Conservation (phyloP, 2,329 filamentous ascomycete genomes). For the Fusarium agapanthi region DNA sequence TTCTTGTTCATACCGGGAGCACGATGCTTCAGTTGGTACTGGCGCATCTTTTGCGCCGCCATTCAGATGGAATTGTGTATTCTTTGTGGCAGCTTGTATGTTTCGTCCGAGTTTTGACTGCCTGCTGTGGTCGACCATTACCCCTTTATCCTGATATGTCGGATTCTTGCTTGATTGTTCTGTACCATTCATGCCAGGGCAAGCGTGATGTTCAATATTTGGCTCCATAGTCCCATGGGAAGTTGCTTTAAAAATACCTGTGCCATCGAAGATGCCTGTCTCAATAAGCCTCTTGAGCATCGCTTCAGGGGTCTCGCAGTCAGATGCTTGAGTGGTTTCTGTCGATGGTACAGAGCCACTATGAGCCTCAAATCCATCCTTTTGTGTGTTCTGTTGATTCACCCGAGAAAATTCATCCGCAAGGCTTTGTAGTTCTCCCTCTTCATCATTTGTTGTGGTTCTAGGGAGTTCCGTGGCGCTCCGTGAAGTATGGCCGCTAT, state of each 20-base stretch:
- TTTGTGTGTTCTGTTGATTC: not conserved
- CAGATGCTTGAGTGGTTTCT: not conserved
- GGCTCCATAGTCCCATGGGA: not conserved
- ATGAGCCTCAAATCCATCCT: not conserved
- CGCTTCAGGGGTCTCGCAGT: not conserved
- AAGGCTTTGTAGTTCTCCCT: not conserved
- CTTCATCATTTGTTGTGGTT: not conserved
- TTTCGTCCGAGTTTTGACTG: not conserved
- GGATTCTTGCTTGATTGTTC: not conserved
- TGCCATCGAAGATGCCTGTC: slow-evolving; percentile 34
- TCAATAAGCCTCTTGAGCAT: slow-evolving; percentile 21
- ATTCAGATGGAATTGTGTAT: not conserved
- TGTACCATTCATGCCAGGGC: not conserved
- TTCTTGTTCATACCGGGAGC: not conserved
- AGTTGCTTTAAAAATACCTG: not conserved
- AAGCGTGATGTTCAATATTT: not conserved
- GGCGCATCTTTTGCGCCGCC: not conserved
- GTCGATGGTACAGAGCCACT: not conserved
- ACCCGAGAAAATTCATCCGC: not conserved
- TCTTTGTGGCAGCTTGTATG: not conserved
- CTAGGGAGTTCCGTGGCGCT: not conserved
- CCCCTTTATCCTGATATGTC: slow-evolving; percentile 33
- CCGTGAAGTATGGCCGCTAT: not conserved
- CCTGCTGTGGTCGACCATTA: slow-evolving; percentile 22
- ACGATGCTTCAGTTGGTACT: not conserved